Evolutionary conservation across 805 yeast genomes (phyloP).

Genomic region (Candida pini): DNA sequence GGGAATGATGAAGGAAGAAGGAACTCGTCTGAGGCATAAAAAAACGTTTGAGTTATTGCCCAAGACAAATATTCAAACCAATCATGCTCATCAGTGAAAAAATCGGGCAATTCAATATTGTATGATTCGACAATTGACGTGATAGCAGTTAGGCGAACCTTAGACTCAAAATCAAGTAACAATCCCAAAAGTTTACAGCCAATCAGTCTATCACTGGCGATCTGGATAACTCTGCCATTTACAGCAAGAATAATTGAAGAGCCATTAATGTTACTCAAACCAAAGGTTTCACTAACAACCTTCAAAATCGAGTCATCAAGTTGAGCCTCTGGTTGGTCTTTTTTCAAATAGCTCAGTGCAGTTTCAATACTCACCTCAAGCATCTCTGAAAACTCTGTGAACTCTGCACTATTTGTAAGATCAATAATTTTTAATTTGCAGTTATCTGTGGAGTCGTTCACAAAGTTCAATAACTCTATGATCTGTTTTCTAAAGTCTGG

Average conservation of each 20-base stretch:
- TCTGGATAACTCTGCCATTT: constrained; percentile 49
- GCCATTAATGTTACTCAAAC: constrained; percentile 1
- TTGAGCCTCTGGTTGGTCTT: neutral
- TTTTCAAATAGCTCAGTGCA: constrained; percentile 1
- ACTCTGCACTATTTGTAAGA: neutral
- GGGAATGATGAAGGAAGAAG: constrained; percentile 14
- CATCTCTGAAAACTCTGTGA: constrained; percentile 2
- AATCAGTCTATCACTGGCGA: constrained; percentile 21
- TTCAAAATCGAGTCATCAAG: neutral
- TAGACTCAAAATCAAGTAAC: constrained; percentile 42
- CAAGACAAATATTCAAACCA: constrained; percentile 21
- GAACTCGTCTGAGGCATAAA: constrained; percentile 26
- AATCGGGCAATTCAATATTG: neutral
- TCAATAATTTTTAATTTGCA: constrained; percentile 18
- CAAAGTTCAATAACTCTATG: constrained; percentile 26
- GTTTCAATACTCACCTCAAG: constrained; percentile 3
- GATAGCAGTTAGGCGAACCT: constrained; percentile 33
- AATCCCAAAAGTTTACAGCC: constrained; percentile 27
- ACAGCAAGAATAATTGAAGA: constrained; percentile 35
- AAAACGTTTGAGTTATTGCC: constrained; percentile 19
- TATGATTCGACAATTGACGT: constrained; percentile 2
- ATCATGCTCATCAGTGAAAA: constrained; percentile 10
- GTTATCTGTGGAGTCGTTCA: constrained; percentile 3
- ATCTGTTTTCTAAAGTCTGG: constrained; percentile 39
- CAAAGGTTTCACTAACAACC: constrained; percentile 3